Base-by-base conservation (phyloP, 805 yeast species). In the Geotrichum ghanense region DNA sequence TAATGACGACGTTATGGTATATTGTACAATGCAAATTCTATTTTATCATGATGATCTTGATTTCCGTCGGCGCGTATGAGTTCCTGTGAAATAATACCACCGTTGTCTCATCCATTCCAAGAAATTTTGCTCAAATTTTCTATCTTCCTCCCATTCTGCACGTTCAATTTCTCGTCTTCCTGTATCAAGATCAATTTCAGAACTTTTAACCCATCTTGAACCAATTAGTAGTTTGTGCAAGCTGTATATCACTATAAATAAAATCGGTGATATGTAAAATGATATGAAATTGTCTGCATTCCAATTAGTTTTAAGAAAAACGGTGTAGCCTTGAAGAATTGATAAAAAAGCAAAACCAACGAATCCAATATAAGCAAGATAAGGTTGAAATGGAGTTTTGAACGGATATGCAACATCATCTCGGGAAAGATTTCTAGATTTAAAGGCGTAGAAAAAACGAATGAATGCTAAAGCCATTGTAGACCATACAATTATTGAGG, bases 91-190 rank as follows among this genome's bases (percentile, higher is more conserved):
- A 12, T 31, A 31, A 19, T 19, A n/a, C 37, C 37, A 31, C 16
- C 16, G 12, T 6, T 31, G 37, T 10, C 37, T 19, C 12, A 31
- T n/a, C 37, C 37, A 31, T 31, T 31, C 37, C 10, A n/a, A 31
- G 14, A 31, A 31, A 31, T 19, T 31, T 5, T 31, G 37, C 4
- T 31, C 17, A n/a, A n/a, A 56, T 22, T 53, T 66, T 39, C 64
- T 68, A 45, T 83, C 85, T 48, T 85, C 92, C 53, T 81, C 86
- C 94, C 95, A 85, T 20, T 79, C 76, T 51, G 75, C 75, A 43
- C 87, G 68, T 62, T 87, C 95, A 65, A 81, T 77, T 59, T 86
- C 95, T 44, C 92, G 71, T 55, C 95, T 69, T 2, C 95, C 95
- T 0, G 86, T 74, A 61, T 87, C 95, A 59, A 83, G 73, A 61